Conservation (phyloP, 2,329 filamentous ascomycete genomes). For the Colletotrichum ledebouriae region DNA sequence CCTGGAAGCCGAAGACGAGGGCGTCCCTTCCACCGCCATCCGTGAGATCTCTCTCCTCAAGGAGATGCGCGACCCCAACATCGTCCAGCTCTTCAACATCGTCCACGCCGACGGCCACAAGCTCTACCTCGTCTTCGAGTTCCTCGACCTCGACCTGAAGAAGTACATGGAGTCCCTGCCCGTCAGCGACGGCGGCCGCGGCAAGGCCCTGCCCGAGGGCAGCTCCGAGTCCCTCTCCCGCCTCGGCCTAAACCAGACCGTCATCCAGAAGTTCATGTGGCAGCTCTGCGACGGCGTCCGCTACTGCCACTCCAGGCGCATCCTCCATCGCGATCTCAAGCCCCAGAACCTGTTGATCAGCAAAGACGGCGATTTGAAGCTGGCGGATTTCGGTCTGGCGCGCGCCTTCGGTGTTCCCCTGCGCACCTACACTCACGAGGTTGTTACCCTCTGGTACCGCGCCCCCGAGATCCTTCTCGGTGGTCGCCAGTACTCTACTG, state of each 20-base stretch:
- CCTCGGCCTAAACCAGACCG: constrained; percentile 80
- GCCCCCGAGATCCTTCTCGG: constrained; percentile 91
- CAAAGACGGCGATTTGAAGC: constrained; percentile 87
- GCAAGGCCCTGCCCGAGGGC: constrained; percentile 86
- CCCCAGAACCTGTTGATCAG: constrained; percentile 92
- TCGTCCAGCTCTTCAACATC: constrained; percentile 89
- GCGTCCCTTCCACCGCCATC: constrained; percentile 91
- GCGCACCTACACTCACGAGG: constrained; percentile 94
- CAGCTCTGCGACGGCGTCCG: constrained; percentile 87
- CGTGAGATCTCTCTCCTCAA: constrained; percentile 95
- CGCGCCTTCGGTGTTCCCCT: constrained; percentile 92
- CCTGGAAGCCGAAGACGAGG: constrained; percentile 94
- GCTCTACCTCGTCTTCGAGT: constrained; percentile 93
- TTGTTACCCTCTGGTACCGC: constrained; percentile 94
- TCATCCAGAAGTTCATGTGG: constrained; percentile 94
- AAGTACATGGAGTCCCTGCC: constrained; percentile 96
- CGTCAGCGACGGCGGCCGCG: constrained; percentile 85
- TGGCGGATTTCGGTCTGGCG: constrained; percentile 91
- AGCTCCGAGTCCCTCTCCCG: constrained; percentile 73
- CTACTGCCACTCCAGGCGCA: constrained; percentile 90
- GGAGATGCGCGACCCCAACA: constrained; percentile 93
- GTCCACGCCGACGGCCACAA: constrained; percentile 96
- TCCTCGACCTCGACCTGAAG: constrained; percentile 91
- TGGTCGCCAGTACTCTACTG: constrained; percentile 91
- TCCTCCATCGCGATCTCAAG: constrained; percentile 90